These are phyloP conservation scores for Jimgerdemannia flammicorona DNA, from an alignment of 192 early-diverging fungal genomes.

Conservation along the genomic window DNA sequence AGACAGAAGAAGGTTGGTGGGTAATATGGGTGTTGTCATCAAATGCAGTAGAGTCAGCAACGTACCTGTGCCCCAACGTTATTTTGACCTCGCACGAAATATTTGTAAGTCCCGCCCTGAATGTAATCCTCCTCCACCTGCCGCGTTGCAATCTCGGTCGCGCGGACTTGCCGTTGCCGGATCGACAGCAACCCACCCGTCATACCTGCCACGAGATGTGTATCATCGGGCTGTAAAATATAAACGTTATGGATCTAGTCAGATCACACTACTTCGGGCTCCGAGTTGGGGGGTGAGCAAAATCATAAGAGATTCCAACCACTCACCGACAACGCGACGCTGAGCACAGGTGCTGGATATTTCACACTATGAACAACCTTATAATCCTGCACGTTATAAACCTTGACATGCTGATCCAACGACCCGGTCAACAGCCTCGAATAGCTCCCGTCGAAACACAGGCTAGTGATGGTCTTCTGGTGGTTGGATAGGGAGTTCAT, in stretches of 20 bases:
- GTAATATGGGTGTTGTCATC: not conserved
- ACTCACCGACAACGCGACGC: slow-evolving; percentile 81
- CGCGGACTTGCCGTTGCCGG: slow-evolving; percentile 76
- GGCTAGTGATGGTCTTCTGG: slow-evolving; percentile 92
- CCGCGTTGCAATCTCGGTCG: slow-evolving; percentile 57
- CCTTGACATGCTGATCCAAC: slow-evolving; percentile 95
- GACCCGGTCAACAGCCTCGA: slow-evolving; percentile 83
- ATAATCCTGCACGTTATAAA: slow-evolving; percentile 85
- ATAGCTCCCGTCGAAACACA: slow-evolving; percentile 77
- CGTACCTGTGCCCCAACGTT: slow-evolving; percentile 36
- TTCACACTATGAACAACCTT: slow-evolving; percentile 83
- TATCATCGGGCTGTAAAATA: slow-evolving; percentile 68
- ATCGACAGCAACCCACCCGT: slow-evolving; percentile 83
- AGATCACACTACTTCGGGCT: too few species aligned
- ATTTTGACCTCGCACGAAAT: slow-evolving; percentile 64
- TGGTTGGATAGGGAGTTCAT: slow-evolving; percentile 82
- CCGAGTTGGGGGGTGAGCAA: too few species aligned
- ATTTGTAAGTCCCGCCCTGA: slow-evolving; percentile 61
- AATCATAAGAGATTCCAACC: not conserved
- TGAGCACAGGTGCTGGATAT: slow-evolving; percentile 88
- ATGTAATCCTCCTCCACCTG: slow-evolving; percentile 36
- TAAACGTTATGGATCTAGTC: too few species aligned
- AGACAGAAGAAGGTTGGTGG: not conserved
- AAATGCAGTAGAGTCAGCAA: not conserved
- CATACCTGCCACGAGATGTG: slow-evolving; percentile 91